Percentiles rank a stretch among this genome's conserved stretches.
Conservation (phyloP, 2,329 filamentous ascomycete genomes). For the Apiospora aurea region DNA sequence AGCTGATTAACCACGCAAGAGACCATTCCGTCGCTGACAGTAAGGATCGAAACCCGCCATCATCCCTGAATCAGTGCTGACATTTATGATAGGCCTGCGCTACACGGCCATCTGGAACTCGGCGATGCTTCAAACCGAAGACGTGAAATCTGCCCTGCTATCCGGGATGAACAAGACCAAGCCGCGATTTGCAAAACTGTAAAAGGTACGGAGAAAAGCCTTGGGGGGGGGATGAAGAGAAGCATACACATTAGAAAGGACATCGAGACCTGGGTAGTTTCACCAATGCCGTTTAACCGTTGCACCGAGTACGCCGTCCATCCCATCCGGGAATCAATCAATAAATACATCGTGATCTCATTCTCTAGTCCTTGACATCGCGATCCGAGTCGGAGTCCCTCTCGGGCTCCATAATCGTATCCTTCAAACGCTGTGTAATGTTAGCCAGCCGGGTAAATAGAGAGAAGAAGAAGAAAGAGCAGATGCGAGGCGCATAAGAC, state of each 20-base stretch:
- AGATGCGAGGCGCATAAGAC: conserved; percentile 35
- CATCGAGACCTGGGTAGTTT: conserved; percentile 21
- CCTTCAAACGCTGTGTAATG: conserved; percentile 53
- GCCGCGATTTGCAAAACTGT: conserved; percentile 83
- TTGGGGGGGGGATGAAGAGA: not conserved
- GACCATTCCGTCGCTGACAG: conserved; percentile 81
- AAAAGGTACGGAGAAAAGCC: not conserved
- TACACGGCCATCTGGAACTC: conserved; percentile 92
- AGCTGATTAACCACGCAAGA: conserved; percentile 57
- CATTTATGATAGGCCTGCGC: conserved; percentile 62
- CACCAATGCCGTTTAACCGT: not conserved
- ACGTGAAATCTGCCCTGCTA: conserved; percentile 76
- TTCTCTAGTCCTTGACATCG: conserved; percentile 40
- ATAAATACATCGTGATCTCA: not conserved
- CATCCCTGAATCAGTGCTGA: conserved; percentile 31
- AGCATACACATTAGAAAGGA: not conserved
- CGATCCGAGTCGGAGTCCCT: conserved; percentile 58
- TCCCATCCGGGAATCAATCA: not conserved
- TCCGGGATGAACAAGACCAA: conserved; percentile 80
- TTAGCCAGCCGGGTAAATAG: conserved; percentile 31
- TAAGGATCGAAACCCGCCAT: conserved; percentile 47
- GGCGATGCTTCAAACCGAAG: conserved; percentile 79
- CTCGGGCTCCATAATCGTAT: conserved; percentile 58
- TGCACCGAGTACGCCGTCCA: conserved; percentile 1
- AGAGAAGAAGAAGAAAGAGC: not conserved